A percentile compares a stretch with the other conserved stretches of the same genome.
phyloP scores from a whole-genome alignment of 805 yeast species.

The Candida nonsorbophila region DNA sequence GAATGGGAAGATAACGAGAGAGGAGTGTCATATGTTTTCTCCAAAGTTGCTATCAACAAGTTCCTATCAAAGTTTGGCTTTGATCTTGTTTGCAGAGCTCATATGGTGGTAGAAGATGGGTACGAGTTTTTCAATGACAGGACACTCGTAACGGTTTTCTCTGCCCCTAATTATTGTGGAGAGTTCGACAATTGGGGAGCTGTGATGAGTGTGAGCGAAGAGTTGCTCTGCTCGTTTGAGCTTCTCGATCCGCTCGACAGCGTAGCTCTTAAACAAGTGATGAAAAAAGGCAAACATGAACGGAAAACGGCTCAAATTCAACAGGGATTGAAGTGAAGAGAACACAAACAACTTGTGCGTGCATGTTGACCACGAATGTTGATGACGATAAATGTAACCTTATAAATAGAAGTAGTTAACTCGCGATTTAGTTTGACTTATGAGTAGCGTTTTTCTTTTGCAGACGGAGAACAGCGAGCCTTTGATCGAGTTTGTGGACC shows the following conservation, averaged over 20 bases:
- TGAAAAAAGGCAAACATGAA: slow-evolving; percentile 90
- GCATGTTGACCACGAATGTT: not conserved
- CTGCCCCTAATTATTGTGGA: slow-evolving; percentile 83
- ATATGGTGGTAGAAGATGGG: slow-evolving; percentile 88
- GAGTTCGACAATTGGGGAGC: slow-evolving; percentile 86
- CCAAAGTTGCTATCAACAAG: slow-evolving; percentile 74
- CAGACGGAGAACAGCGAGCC: slow-evolving; percentile 29
- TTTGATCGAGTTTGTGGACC: slow-evolving; percentile 15
- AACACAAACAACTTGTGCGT: not conserved
- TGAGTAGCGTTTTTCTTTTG: too few relatives aligned
- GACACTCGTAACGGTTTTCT: slow-evolving; percentile 71
- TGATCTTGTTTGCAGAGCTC: slow-evolving; percentile 80
- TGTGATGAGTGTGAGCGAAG: slow-evolving; percentile 94
- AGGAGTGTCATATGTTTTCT: slow-evolving; percentile 77
- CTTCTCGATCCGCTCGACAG: slow-evolving; percentile 90
- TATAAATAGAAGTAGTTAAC: slow-evolving; percentile 1
- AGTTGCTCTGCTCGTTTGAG: slow-evolving; percentile 87
- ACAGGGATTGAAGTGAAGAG: slow-evolving; percentile 1
- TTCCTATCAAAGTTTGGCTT: slow-evolving; percentile 70
- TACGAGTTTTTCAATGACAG: slow-evolving; percentile 77
- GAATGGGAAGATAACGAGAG: slow-evolving; percentile 89
- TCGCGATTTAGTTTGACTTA: too few relatives aligned
- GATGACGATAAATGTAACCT: slow-evolving; percentile 1
- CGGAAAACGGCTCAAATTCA: slow-evolving; percentile 50
- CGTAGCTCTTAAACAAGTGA: slow-evolving; percentile 86